Evolutionary conservation across 2,329 filamentous ascomycete species (phyloP).

Genomic region (Bretziella fagacearum): DNA sequence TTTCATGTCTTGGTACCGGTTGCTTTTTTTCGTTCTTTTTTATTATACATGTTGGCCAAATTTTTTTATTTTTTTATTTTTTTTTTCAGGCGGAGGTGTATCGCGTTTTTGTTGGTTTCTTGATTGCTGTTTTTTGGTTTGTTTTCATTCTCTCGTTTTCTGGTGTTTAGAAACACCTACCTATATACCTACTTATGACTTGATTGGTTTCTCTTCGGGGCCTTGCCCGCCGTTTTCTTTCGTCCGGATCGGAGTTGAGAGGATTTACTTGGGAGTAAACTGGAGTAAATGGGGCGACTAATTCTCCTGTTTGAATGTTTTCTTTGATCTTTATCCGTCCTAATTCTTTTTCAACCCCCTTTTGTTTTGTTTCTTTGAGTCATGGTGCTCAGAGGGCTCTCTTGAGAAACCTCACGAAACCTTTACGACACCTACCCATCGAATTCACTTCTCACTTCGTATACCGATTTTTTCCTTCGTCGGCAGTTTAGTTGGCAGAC

Average conservation of each 20-base stretch:
- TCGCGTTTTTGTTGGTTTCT: neutral
- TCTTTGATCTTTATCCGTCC: neutral
- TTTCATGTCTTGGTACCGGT: neutral
- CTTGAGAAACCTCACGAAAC: neutral
- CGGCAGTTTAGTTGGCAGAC: neutral
- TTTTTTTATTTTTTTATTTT: conserved; percentile 3
- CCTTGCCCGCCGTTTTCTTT: neutral
- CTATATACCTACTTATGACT: neutral
- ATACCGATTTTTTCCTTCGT: neutral
- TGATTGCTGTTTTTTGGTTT: neutral
- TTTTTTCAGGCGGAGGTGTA: neutral
- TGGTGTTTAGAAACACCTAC: neutral
- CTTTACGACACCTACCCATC: neutral
- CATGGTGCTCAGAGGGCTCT: neutral
- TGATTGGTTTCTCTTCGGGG: neutral
- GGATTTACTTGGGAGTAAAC: too few relatives aligned
- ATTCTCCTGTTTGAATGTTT: neutral
- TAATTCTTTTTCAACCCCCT: neutral
- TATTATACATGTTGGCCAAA: neutral
- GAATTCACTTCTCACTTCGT: neutral
- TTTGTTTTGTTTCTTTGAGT: neutral
- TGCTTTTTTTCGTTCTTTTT: conserved; percentile 3
- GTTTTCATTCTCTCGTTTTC: neutral
- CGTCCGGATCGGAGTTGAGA: too few relatives aligned
- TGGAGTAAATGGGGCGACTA: too few relatives aligned